These are phyloP conservation scores for Syncephalis plumigaleata DNA, from an alignment of 371 early-diverging fungal genomes.

Conservation along the genomic window DNA sequence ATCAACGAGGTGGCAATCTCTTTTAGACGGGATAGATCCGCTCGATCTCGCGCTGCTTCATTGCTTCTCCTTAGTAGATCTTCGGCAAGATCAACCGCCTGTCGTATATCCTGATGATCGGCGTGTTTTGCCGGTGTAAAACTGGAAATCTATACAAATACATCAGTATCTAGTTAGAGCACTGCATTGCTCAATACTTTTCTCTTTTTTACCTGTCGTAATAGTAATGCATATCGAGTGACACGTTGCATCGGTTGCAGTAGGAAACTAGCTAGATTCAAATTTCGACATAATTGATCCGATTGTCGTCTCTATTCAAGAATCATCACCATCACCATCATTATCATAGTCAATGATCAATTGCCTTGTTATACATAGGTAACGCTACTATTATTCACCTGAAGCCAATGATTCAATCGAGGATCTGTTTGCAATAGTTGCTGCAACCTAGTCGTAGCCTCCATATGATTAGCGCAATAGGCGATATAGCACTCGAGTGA, in stretches of 20 bases:
- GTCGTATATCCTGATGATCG: constrained; percentile 50
- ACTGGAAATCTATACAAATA: constrained; percentile 40
- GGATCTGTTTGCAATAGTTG: neutral
- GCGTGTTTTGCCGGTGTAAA: constrained; percentile 64
- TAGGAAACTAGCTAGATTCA: constrained; percentile 74
- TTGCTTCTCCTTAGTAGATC: constrained; percentile 55
- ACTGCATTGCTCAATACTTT: neutral
- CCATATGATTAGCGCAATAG: constrained; percentile 20
- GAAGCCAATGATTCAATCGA: neutral
- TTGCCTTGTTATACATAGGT: too few species aligned
- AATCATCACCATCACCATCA: too few species aligned
- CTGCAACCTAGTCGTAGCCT: constrained; percentile 15
- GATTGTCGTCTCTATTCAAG: constrained; percentile 31
- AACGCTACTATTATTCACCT: constrained; percentile 1
- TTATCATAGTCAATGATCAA: too few species aligned
- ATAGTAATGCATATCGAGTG: constrained; percentile 76
- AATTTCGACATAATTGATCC: constrained; percentile 51
- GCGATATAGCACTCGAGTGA: constrained; percentile 17
- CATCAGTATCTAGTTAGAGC: neutral
- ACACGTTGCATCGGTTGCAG: constrained; percentile 88
- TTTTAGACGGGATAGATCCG: constrained; percentile 49
- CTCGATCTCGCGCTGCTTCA: constrained; percentile 52
- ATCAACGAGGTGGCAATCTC: constrained; percentile 52
- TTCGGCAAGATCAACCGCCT: constrained; percentile 52
- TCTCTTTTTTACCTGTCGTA: constrained; percentile 60